Base-by-base conservation (phyloP, 2,329 filamentous ascomycete genomes). In the Colletotrichum graminicola region DNA sequence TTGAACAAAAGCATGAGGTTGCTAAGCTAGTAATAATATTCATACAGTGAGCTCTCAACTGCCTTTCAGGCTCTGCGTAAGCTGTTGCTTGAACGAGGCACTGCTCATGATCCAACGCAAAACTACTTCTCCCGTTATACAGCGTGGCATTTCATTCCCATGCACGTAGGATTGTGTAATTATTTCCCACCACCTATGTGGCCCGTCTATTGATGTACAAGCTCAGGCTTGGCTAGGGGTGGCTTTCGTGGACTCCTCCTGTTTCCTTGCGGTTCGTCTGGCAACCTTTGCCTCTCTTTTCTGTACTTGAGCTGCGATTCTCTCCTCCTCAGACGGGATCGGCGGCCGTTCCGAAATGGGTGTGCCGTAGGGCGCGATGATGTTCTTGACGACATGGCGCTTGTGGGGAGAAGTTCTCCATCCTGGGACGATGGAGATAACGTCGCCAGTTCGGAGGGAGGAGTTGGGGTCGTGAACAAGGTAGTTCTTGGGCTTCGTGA, bases 401-500 rank as follows among this genome's bases (percentile, higher is more conserved):
- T 95, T 93, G 73, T 85, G 83, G 73, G 89, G 89, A 51, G 89
- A 90, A 8, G 88, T 89, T 63, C 89, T 88, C 87, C 87, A 91
- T 67, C 90, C 91, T 6, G 90, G 86, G 10, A 86, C 84, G 76
- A 95, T 93, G 73, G 90, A 87, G 36, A 96, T 89, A 3, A 95
- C 89, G 79, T 96, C 93, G 78, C 93, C 93, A 62, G 88, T 87
- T 69, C 90, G 87, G 47, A 94, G 87, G 34, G 92, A 94, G 75
- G 90, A 88, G 80, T 89, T 89, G 36, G 93, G 93, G 80, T 96
- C 93, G 84, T 94, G 92, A 47, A 95, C 93, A 39, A 95, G 89
- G 78, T 92, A 87, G 75, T 89, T 87, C 74, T 87, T 84, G 29
- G 89, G 88, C 55, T 87, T 83, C 76, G 90, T 87, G 80, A 92